Base-by-base conservation (phyloP, 441 rosid species). In the Kokia cookei region DNA sequence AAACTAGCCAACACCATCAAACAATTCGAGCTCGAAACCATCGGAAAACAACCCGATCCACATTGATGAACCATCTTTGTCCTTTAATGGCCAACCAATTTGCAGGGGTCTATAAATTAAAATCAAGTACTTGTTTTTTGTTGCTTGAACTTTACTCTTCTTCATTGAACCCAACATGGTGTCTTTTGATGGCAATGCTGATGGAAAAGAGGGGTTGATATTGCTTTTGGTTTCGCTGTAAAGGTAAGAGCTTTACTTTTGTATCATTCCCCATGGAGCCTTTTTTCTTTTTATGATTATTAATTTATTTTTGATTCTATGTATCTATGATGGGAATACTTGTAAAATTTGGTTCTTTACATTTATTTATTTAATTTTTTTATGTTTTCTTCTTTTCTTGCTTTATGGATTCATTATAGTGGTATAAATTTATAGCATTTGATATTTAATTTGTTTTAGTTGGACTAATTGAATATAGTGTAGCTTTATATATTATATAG, bases 1-100 rank as follows among this genome's bases (percentile, higher is more conserved):
- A 88, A 88, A 75, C 86, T 90, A 6, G 86, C 74, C n/a, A 73
- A 61, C 5, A 81, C 80, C n/a, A 69, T 91, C 81, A 88, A 85
- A 82, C 86, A 81, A 57, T 91, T 88, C 54, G 91, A 90, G 84
- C 82, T 73, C 51, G 62, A 74, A 17, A 83, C 87, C 61, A 79
- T 91, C 22, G 63, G 57, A 12, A 51, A 51, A 15, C 57, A 19
- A 51, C 7, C 10, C 22, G 10, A 51, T 15, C 22, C 22, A 6
- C 9, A 2, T 51, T 1, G 22, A 51, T 51, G 35, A 32, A 32
- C 35, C 35, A 4, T 32, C 35, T 32, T 32, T 1, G 6, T 32
- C 35, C 35, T 32, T 4, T 32, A 32, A 32, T 32, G 35, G 35
- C 35, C 35, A 32, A 32, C 35, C 35, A 32, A 1, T 0, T 32